Evolutionary conservation across 306 rosid genomes (phyloP).

Genomic region (Prosopis cineraria): DNA sequence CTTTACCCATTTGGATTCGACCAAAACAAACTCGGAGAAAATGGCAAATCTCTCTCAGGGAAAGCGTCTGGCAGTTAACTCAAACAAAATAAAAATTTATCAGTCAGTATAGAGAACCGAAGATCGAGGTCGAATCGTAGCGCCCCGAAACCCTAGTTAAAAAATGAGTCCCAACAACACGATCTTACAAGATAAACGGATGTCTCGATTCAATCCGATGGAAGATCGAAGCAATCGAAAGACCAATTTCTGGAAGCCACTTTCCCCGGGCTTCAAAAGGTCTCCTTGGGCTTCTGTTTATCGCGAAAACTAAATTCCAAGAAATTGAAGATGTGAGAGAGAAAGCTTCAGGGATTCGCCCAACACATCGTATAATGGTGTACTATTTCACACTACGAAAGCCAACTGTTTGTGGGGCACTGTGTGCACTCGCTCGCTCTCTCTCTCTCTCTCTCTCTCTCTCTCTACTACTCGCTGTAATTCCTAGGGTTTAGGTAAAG

Average conservation of each 20-base stretch:
- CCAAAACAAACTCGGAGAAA: neutral
- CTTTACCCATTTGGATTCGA: conserved; percentile 42
- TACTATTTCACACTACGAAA: neutral
- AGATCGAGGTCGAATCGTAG: conserved; percentile 6
- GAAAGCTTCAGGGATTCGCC: neutral
- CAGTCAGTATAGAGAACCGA: neutral
- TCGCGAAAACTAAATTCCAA: neutral
- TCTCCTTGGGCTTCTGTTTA: neutral
- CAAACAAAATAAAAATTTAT: neutral
- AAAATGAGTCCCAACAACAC: neutral
- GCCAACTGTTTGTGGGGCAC: neutral
- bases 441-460: neutral
- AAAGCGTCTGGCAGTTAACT: conserved; percentile 2
- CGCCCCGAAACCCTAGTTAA: conserved; percentile 5
- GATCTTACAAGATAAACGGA: neutral
- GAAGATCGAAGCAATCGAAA: neutral
- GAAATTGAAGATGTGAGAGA: neutral
- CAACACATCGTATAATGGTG: neutral
- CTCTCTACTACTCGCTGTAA: neutral
- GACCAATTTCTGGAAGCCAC: neutral
- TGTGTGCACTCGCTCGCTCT: no score
- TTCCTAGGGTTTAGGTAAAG: neutral
- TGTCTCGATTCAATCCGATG: neutral
- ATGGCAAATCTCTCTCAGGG: neutral
- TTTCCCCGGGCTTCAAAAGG: neutral